A percentile compares a stretch with the other conserved stretches of the same genome.
phyloP scores from a whole-genome alignment of 176 grass and related monocot species.

The Chloris gayana region DNA sequence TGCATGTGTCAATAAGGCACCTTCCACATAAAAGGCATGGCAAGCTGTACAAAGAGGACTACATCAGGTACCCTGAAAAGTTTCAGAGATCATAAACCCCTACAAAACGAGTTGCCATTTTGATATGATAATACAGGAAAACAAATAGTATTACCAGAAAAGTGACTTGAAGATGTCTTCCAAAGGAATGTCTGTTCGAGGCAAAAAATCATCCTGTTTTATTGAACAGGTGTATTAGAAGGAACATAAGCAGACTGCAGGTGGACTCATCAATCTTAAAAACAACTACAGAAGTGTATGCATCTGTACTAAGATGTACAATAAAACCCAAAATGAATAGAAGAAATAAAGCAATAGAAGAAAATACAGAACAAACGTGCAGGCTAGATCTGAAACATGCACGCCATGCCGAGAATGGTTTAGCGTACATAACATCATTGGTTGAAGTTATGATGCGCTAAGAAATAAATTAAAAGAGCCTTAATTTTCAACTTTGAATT shows the following conservation, averaged over 20 bases:
- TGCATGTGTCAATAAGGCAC: conserved; percentile 80
- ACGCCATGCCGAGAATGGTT: background rate
- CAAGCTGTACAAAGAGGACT: conserved; percentile 84
- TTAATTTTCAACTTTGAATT: background rate
- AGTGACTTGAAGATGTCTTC: conserved; percentile 93
- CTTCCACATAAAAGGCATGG: conserved; percentile 79
- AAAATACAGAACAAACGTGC: background rate
- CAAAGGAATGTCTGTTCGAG: conserved; percentile 83
- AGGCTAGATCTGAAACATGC: background rate
- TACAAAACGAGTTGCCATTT: conserved; percentile 20
- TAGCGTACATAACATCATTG: background rate
- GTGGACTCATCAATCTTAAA: background rate
- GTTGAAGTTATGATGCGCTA: background rate
- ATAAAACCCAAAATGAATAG: too few relatives aligned
- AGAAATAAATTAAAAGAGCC: background rate
- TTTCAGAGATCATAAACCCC: conserved; percentile 38
- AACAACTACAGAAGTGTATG: background rate
- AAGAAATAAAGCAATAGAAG: background rate
- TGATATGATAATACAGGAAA: conserved; percentile 16
- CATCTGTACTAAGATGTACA: background rate
- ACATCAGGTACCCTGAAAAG: conserved; percentile 61
- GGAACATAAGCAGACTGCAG: conserved; percentile 12
- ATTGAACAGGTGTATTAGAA: conserved; percentile 20
- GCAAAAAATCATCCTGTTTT: conserved; percentile 95
- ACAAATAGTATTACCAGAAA: conserved; percentile 69